phyloP scores from a whole-genome alignment of 495 filamentous ascomycete species.

The Pyrenopolyporus hunteri region DNA sequence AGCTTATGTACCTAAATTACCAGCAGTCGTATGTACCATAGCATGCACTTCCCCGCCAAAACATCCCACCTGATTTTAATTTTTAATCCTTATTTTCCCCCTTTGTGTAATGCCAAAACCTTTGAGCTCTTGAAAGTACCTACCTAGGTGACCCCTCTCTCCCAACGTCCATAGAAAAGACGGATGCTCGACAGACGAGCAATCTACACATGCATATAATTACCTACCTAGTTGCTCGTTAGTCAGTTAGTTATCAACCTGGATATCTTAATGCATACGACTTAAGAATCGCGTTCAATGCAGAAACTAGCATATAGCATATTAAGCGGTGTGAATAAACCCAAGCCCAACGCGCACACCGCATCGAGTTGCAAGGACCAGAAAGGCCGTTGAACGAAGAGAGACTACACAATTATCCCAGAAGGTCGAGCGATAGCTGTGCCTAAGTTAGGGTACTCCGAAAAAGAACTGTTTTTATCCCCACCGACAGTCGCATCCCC shows the following conservation, averaged over 20 bases:
- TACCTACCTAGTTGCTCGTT: no score
- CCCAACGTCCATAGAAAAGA: not conserved
- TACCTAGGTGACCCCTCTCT: slow-evolving; percentile 14
- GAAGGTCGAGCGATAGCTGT: not conserved
- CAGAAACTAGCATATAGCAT: slow-evolving; percentile 17
- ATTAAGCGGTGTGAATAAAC: slow-evolving; percentile 39
- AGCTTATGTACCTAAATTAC: not conserved
- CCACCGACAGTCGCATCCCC: slow-evolving; percentile 27
- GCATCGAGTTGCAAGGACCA: slow-evolving; percentile 14
- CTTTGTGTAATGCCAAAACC: not conserved
- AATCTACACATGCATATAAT: not conserved
- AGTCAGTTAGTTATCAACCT: no score
- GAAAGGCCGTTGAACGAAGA: not conserved
- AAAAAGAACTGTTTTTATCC: slow-evolving; percentile 16
- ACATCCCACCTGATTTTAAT: slow-evolving; percentile 24
- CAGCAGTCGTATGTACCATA: no score
- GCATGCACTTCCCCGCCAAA: slow-evolving; percentile 23
- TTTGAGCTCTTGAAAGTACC: not conserved
- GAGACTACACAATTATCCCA: not conserved
- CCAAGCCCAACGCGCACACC: slow-evolving; percentile 22
- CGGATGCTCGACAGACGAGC: not conserved
- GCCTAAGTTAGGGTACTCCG: slow-evolving; percentile 13
- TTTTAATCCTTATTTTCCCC: not conserved
- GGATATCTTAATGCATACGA: slow-evolving; percentile 8
- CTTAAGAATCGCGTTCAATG: slow-evolving; percentile 23